Evolutionary conservation across 2,329 filamentous ascomycete species (phyloP).

Genomic region (Hypoxylon sp.): DNA sequence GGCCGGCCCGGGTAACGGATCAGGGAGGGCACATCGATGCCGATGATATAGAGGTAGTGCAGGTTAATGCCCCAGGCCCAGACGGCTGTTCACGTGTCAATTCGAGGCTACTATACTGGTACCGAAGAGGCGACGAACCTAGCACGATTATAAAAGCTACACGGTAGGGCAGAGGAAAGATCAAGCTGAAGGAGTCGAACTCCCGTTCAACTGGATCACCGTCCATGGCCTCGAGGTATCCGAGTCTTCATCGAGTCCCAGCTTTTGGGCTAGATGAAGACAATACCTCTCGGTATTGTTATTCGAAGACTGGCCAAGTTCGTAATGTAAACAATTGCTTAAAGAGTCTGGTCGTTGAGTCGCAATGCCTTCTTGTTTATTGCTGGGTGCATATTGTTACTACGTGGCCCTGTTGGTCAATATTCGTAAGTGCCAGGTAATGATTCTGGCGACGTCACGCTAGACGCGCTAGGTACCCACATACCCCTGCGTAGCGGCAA

Average conservation of each 20-base stretch:
- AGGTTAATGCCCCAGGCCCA: conserved; percentile 97
- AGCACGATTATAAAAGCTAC: conserved; percentile 87
- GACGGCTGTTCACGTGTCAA: conserved; percentile 68
- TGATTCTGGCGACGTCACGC: conserved; percentile 39
- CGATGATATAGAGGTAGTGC: conserved; percentile 81
- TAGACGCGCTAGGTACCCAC: conserved; percentile 11
- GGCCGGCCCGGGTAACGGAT: conserved; percentile 86
- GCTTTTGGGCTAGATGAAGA: not conserved
- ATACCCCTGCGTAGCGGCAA: conserved; percentile 27
- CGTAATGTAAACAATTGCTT: not conserved
- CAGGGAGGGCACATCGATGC: conserved; percentile 88
- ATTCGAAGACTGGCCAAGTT: not conserved
- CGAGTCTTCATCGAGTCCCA: conserved; percentile 38
- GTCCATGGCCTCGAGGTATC: conserved; percentile 66
- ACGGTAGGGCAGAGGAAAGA: conserved; percentile 89
- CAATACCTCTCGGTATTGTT: not conserved
- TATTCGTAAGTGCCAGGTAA: conserved; percentile 37
- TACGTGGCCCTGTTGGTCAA: not conserved
- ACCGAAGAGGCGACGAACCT: conserved; percentile 62
- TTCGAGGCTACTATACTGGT: not conserved
- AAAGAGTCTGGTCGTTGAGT: not conserved
- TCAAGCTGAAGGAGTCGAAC: conserved; percentile 87
- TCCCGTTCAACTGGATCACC: conserved; percentile 76
- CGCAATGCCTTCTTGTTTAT: conserved; percentile 1
- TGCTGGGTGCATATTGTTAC: conserved; percentile 1